Evolutionary conservation across 164 flowering plant species (phyloP), one percentile per base, ranked within the genome.

Genomic region (Vitis amurensis): DNA sequence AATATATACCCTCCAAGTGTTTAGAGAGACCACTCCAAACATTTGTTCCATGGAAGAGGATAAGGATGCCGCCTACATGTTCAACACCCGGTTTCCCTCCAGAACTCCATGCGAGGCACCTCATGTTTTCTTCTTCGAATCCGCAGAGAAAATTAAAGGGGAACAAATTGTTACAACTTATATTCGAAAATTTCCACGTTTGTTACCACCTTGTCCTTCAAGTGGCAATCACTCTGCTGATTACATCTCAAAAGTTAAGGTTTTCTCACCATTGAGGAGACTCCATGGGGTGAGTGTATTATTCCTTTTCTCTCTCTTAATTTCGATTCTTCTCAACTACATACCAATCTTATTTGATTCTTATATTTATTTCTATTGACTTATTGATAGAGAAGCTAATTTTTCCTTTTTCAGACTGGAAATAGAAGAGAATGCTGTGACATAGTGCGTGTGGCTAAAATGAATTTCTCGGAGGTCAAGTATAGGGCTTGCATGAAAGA

Each of bases 381-480:
- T 37, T 0, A 37, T 6, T 37, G 44, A 37, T 3, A 6, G 44
- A 37, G 44, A 4, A 37, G 7, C 8, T 37, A 37, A 37, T 37
- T 59, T 12, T 27, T 48, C 56, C 27, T 19, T 61, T 69, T 44
- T 0, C 87, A 89, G 90, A 79, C 19, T 58, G 88, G 89, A 59
- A 80, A 58, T 55, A 78, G 73, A 67, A 76, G 80, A 68, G 90
- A 89, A 66, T 89, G 92, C 61, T 88, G 92, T 59, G 89, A 89
- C n/a, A 62, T 82, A 29, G 30, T 59, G 4, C 59, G 64, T 13
- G 3, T 27, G 48, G 31, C 31, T 0, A 78, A 53, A 12, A 60
- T 1, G 50, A 81, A 78, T 13, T 68, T 66, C 19, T 51, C 82
- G 0, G 69, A 69, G 48, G 73, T 88, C 53, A 79, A 68, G 74